These are phyloP conservation scores for Oryza brachyantha DNA, from an alignment of 176 grass and related monocot species.

Conservation along the genomic window DNA sequence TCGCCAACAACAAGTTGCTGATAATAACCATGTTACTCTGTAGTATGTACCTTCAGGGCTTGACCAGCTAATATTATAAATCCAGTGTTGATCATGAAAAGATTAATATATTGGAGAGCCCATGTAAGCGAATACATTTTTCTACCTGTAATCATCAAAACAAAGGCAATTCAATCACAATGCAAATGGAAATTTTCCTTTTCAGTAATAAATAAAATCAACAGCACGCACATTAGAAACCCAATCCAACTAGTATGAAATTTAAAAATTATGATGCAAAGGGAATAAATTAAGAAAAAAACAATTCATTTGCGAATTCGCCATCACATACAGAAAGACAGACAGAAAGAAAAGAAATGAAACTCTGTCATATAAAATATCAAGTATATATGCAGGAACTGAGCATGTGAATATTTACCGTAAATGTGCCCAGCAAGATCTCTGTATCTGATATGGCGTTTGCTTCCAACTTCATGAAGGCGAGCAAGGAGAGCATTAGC, in stretches of 20 bases:
- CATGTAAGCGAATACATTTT: constrained; percentile 93
- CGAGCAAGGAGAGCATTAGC: constrained; percentile 78
- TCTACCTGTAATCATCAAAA: constrained; percentile 49
- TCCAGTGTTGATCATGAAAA: constrained; percentile 99
- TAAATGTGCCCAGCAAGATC: constrained; percentile 97
- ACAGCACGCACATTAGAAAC: background rate
- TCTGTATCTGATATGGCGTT: constrained; percentile 95
- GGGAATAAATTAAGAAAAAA: background rate
- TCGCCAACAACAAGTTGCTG: background rate
- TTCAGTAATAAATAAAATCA: background rate
- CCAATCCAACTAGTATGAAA: background rate
- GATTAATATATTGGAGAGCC: constrained; percentile 93
- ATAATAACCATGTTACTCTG: background rate
- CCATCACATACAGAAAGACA: background rate
- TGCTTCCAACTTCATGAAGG: constrained; percentile 85
- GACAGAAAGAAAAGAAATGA: background rate
- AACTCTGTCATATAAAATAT: background rate
- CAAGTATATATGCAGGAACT: background rate
- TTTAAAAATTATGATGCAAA: background rate
- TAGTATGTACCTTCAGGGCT: constrained; percentile 76
- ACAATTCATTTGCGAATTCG: background rate
- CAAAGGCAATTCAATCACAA: background rate
- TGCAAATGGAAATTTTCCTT: background rate
- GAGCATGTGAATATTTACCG: constrained; percentile 41
- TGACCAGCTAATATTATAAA: constrained; percentile 94